phyloP scores from a whole-genome alignment of 2,329 filamentous ascomycete species.

The Colletotrichum brevisporum region DNA sequence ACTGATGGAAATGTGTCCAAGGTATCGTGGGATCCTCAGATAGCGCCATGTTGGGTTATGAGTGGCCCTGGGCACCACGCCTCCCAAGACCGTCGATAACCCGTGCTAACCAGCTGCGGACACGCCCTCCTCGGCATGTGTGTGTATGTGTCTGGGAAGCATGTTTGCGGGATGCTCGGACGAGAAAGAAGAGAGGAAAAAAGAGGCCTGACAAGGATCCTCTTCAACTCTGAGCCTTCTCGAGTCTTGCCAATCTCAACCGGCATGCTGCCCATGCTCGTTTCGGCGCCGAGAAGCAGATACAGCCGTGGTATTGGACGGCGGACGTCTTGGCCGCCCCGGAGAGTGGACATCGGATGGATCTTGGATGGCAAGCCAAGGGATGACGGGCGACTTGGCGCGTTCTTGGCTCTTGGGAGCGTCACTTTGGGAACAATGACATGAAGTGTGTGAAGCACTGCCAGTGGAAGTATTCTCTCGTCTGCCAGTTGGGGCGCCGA shows the following conservation, averaged over 20 bases:
- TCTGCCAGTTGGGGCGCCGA: neutral
- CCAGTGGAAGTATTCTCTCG: neutral
- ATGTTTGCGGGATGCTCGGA: slow-evolving; percentile 24
- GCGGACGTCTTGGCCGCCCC: slow-evolving; percentile 38
- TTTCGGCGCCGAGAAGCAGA: neutral
- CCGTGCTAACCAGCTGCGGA: slow-evolving; percentile 14
- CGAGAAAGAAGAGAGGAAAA: no score
- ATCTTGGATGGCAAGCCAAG: slow-evolving; percentile 29
- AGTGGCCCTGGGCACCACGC: neutral
- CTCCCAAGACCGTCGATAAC: slow-evolving; percentile 13
- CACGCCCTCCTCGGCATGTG: slow-evolving; percentile 12
- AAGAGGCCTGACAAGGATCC: neutral
- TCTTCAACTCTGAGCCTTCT: neutral
- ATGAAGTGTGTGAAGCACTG: no score
- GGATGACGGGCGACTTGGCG: slow-evolving; percentile 30
- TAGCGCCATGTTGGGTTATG: slow-evolving; percentile 12
- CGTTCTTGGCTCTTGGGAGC: slow-evolving; percentile 22
- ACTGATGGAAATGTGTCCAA: slow-evolving; percentile 32
- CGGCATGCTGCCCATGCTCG: slow-evolving; percentile 17
- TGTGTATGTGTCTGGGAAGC: neutral
- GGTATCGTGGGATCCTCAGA: slow-evolving; percentile 26
- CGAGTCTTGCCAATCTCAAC: neutral
- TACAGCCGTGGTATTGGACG: slow-evolving; percentile 23
- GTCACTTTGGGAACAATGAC: neutral
- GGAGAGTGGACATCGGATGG: slow-evolving; percentile 26